phyloP scores from a whole-genome alignment of 768 basidiomycete genomes.

The Psilocybe azurescens region DNA sequence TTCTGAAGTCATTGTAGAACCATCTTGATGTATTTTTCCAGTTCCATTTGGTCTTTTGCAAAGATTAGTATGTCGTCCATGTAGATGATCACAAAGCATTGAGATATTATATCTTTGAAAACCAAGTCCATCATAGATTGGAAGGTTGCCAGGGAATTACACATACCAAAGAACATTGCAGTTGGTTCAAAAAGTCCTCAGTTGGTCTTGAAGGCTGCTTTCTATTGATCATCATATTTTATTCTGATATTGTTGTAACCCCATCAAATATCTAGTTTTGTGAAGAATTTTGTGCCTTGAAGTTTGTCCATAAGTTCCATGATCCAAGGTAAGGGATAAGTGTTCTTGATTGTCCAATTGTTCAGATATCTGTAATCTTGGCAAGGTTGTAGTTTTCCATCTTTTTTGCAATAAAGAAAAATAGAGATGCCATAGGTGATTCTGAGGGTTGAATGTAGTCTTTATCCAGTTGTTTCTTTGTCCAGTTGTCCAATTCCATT shows the following conservation, averaged over 20 bases:
- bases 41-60: not conserved
- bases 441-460: slow-evolving; percentile 26
- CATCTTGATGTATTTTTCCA: not conserved
- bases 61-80: slow-evolving; percentile 21
- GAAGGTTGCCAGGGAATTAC: slow-evolving; percentile 5
- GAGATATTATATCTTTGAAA: slow-evolving; percentile 6
- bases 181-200: slow-evolving; percentile 23
- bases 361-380: slow-evolving; percentile 43
- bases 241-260: slow-evolving; percentile 42
- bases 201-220: slow-evolving; percentile 43
- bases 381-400: slow-evolving; percentile 24
- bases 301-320: slow-evolving; percentile 32
- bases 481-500: slow-evolving; percentile 23
- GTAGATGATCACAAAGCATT: slow-evolving; percentile 12
- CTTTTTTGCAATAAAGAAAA: slow-evolving; percentile 33
- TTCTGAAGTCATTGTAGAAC: slow-evolving; percentile 26
- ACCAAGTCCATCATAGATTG: slow-evolving; percentile 22
- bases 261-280: slow-evolving; percentile 42
- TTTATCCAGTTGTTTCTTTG: slow-evolving; percentile 29
- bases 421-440: slow-evolving; percentile 23
- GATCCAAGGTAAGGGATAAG: slow-evolving; percentile 41
- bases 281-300: slow-evolving; percentile 31
- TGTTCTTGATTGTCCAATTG: slow-evolving; percentile 36
- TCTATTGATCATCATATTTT: slow-evolving; percentile 45
- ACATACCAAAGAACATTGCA: slow-evolving; percentile 25